A percentile compares a stretch with the other conserved stretches of the same genome.
Evolutionary conservation across 2,329 filamentous ascomycete species (phyloP).

Genomic region (Chrysoporthe puriensis): DNA sequence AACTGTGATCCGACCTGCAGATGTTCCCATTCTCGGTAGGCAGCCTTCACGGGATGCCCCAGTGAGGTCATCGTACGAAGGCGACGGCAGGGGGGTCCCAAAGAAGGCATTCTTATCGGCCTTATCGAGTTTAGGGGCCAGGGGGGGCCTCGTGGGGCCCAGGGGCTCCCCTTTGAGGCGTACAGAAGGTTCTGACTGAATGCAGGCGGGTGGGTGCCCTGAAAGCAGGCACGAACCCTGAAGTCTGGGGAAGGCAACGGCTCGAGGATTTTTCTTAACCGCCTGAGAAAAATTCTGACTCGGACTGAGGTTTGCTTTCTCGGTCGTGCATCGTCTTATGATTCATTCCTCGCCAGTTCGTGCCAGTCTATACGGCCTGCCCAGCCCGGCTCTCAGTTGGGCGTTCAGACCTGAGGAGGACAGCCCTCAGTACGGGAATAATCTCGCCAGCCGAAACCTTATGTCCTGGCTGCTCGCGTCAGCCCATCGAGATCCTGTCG

Average conservation of each 20-base stretch:
- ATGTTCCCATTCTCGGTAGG: not conserved
- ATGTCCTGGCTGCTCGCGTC: constrained; percentile 17
- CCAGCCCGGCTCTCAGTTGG: constrained; percentile 6
- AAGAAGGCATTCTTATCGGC: constrained; percentile 5
- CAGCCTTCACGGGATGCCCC: not conserved
- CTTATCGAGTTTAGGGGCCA: not conserved
- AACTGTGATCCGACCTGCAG: too few relatives aligned
- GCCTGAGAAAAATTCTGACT: constrained; percentile 22
- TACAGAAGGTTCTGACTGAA: not conserved
- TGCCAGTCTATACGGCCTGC: not conserved
- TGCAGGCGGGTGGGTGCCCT: not conserved
- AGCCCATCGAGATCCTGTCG: constrained; percentile 15
- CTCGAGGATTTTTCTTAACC: not conserved
- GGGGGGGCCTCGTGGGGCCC: too few relatives aligned
- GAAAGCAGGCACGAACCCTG: constrained; percentile 14
- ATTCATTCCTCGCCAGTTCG: constrained; percentile 17
- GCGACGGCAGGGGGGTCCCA: not conserved
- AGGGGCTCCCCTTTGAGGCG: not conserved
- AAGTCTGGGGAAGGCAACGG: not conserved
- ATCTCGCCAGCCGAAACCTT: not conserved
- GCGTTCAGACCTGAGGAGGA: too few relatives aligned
- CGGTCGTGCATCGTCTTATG: constrained; percentile 13
- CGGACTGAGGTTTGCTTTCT: constrained; percentile 12
- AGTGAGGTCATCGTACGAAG: constrained; percentile 12
- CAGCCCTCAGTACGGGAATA: constrained; percentile 1